Evolutionary conservation across 2,329 filamentous ascomycete species (phyloP), one percentile per base, ranked within the genome.

Genomic region (Aschersonia sp.): DNA sequence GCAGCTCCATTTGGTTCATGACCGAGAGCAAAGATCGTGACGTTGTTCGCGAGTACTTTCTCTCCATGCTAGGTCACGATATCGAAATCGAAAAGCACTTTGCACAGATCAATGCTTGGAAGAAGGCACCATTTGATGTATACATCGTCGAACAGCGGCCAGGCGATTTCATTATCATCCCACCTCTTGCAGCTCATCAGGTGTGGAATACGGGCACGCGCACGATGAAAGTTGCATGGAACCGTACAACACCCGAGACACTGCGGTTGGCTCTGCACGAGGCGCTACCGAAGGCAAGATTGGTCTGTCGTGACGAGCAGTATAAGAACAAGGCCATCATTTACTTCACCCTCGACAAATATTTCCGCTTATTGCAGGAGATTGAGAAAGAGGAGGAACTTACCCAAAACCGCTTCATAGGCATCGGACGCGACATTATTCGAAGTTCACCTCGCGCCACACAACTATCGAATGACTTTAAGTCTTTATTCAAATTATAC

Each of bases 271-370:
- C 90, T 1, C 64, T 97, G 22, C 76, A 81, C 50, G 92, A 97
- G 66, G 88, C 90, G 1, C 72, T 98, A 3, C 88, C 89, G 0
- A 87, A 88, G 55, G 87, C 89, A 8, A 79, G 88, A 10, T 77
- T 95, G 55, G 90, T 97, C 3, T 97, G 92, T 60, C 84, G 92
- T 39, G 92, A 98, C 55, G 92, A 98, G 62, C 90, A 97, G 62
- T 98, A 98, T 71, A 97, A 97, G 63, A 95, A 94, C 67, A 97
- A 97, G 62, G 87, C 89, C 5, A 95, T 97, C 49, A 74, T 95
- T 43, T 95, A 89, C 62, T 95, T 83, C 60, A 87, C 88, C 0
- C 71, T 97, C 4, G 69, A 83, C 9, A 92, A 88, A 57, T 97
- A 97, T 60, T 70, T 73, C 51, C 68, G 70, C n/a, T 70, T 78